Conservation (phyloP, 2,329 filamentous ascomycete genomes). For the Aspergillus novoparasiticus region DNA sequence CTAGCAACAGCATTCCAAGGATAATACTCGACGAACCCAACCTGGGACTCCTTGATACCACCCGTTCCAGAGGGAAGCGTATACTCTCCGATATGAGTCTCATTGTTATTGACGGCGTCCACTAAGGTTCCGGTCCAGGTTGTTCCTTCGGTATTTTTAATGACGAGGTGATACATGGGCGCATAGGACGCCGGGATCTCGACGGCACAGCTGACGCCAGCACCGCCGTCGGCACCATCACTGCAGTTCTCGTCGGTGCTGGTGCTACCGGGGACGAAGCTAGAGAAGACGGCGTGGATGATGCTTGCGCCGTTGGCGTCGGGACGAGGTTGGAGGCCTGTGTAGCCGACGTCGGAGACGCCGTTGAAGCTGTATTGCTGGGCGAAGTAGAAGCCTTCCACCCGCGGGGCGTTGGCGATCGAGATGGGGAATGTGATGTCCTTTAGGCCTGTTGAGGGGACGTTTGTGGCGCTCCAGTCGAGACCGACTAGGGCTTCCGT, state of each 20-base stretch:
- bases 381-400: conserved; percentile 31
- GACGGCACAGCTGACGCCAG: conserved; percentile 29
- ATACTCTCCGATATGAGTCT: conserved; percentile 30
- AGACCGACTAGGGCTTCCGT: conserved; percentile 18
- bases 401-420: conserved; percentile 23
- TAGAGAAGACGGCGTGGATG: conserved; percentile 36
- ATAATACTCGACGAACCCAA: conserved; percentile 36
- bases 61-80: conserved; percentile 26
- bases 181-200: conserved; percentile 25
- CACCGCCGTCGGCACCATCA: conserved; percentile 31
- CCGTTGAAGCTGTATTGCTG: conserved; percentile 30
- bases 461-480: conserved; percentile 18
- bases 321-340: conserved; percentile 29
- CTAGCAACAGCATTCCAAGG: conserved; percentile 20
- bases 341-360: conserved; percentile 28
- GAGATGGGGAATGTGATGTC: conserved; percentile 29
- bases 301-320: conserved; percentile 21
- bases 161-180: conserved; percentile 22
- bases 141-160: conserved; percentile 27
- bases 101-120: conserved; percentile 20
- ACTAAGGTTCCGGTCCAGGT: conserved; percentile 33
- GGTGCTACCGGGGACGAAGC: conserved; percentile 30
- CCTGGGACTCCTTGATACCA: conserved; percentile 25
- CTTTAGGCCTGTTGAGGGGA: conserved; percentile 16
- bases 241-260: conserved; percentile 27